A percentile compares a stretch with the other conserved stretches of the same genome.
These are phyloP conservation scores for Kwoniella shivajii DNA, from an alignment of 1,284 basidiomycete genomes.

Conservation along the genomic window DNA sequence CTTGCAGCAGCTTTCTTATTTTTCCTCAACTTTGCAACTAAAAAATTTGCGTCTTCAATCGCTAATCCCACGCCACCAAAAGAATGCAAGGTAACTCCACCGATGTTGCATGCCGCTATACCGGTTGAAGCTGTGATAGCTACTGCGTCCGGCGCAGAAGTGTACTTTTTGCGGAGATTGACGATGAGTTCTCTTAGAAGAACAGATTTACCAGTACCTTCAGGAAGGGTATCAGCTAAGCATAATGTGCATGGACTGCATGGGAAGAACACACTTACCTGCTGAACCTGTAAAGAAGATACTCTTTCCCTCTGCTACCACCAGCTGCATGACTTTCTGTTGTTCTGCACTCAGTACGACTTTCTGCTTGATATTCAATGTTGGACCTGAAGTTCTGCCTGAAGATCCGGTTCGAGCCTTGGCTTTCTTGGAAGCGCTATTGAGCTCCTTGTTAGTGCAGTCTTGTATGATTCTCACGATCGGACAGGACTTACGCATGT, in stretches of 20 bases:
- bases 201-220: constrained; percentile 93
- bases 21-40: constrained; percentile 69
- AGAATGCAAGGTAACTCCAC: constrained; percentile 89
- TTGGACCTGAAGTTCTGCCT: constrained; percentile 6
- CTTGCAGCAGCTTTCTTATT: constrained; percentile 69
- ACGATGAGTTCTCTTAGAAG: constrained; percentile 86
- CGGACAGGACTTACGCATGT: constrained; percentile 24
- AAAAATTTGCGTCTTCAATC: constrained; percentile 64
- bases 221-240: neutral
- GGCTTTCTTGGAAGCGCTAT: constrained; percentile 3
- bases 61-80: constrained; percentile 89
- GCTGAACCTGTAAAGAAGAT: constrained; percentile 98
- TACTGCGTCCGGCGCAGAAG: constrained; percentile 61
- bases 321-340: constrained; percentile 68
- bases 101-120: constrained; percentile 92
- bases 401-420: constrained; percentile 9
- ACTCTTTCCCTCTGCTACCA: constrained; percentile 71
- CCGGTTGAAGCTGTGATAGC: constrained; percentile 88
- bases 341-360: constrained; percentile 76
- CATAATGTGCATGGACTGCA: neutral
- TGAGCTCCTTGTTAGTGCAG: neutral
- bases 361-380: constrained; percentile 52
- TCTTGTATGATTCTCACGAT: neutral
- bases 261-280: constrained; percentile 60
- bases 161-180: constrained; percentile 60